Base-by-base conservation (phyloP, 73 alveolate genomes). In the Uronychia binucleata region DNA sequence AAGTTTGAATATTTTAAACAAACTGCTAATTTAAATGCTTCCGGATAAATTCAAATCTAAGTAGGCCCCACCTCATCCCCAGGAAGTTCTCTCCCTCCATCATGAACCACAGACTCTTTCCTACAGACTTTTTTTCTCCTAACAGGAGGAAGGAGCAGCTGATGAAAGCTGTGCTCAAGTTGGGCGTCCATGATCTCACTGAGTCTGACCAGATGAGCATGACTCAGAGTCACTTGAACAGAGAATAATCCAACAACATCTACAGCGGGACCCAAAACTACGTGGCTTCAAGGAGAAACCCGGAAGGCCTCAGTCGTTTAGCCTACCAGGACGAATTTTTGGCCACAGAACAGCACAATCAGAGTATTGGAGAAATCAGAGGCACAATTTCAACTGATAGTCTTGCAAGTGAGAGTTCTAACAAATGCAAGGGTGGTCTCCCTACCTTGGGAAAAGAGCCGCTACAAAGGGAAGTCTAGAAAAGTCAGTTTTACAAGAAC, bases 1-100 rank as follows among this genome's bases (percentile, higher is more conserved):
- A 85, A 27, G 57, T 78, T 78, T 83, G 86, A 77, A 46, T 46
- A 46, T 46, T 46, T 46, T 46, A 46, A 46, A 46, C 67, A 46
- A 46, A 46, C 67, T 11, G 67, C 67, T 46, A 46, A 46, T 46
- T 46, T 11, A 46, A 46, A 46, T 46, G 67, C 19, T 11, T 46
- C 67, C 67, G n/a, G 67, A 46, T 46, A 46, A 46, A 46, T 46
- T 46, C 67, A 46, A 46, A 19, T 46, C 67, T 19, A 46, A 46
- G 67, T 46, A 46, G 19, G 19, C 19, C 67, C 67, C 67, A 11
- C 19, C 19, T 46, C 5, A 11, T 46, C 67, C 67, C 67, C 67
- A 46, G 67, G 19, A 46, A 46, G 19, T 46, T 46, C 19, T 46
- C 67, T 46, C 67, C 67, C 19, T 46, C 67, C 67, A 46, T 46